These are phyloP conservation scores for Dendrobium nobile DNA, from an alignment of 106 monocot genomes.

Conservation along the genomic window DNA sequence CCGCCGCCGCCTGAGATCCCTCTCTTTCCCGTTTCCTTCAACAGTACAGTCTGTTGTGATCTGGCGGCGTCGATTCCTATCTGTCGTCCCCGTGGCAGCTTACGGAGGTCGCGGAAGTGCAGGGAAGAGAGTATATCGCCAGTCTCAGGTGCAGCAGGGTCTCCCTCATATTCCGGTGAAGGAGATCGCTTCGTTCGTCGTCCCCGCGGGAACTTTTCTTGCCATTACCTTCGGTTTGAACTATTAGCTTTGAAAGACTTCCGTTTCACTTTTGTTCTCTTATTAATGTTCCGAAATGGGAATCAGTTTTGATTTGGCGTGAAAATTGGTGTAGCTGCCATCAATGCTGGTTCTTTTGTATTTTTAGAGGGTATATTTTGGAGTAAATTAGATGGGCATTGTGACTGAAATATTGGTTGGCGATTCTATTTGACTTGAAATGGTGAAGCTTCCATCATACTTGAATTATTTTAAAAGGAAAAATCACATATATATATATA, in stretches of 20 bases:
- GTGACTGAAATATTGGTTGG: not conserved
- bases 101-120: conserved; percentile 17
- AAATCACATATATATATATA: too few relatives aligned
- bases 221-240: conserved; percentile 61
- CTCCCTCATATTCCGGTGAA: conserved; percentile 27
- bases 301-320: not conserved
- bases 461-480: too few relatives aligned
- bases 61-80: not conserved
- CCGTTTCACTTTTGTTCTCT: not conserved
- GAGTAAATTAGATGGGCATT: not conserved
- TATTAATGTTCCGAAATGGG: not conserved
- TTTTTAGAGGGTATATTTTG: not conserved
- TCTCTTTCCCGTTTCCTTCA: not conserved
- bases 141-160: conserved; percentile 20
- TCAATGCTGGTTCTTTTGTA: not conserved
- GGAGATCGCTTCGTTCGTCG: conserved; percentile 38
- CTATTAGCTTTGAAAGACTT: not conserved
- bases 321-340: not conserved
- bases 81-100: conserved; percentile 30
- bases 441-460: too few relatives aligned
- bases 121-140: conserved; percentile 29
- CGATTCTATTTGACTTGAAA: not conserved
- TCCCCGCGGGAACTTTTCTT: conserved; percentile 65
- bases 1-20: not conserved
- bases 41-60: not conserved